These are phyloP conservation scores for Podospora bellae-mahoneyi DNA, from an alignment of 495 filamentous ascomycete genomes.

Conservation along the genomic window DNA sequence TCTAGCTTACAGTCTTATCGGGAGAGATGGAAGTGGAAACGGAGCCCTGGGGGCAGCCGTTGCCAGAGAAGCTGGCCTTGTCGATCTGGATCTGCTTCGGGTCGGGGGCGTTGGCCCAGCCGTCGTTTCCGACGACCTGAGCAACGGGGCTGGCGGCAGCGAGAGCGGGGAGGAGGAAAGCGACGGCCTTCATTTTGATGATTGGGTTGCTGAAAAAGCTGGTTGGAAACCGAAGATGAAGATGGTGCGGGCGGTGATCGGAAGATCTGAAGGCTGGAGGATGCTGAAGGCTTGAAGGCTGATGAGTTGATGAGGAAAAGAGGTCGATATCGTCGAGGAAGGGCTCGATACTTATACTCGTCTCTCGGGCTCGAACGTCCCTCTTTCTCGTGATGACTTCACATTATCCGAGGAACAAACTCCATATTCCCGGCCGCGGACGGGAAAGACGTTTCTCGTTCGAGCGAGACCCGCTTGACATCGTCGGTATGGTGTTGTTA, in stretches of 20 bases:
- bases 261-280: not conserved
- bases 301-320: constrained; percentile 28
- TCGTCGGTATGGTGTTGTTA: constrained; percentile 29
- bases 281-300: constrained; percentile 22
- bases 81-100: constrained; percentile 47
- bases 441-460: constrained; percentile 17
- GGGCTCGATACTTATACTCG: constrained; percentile 35
- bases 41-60: constrained; percentile 53
- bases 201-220: constrained; percentile 12
- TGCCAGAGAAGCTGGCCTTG: constrained; percentile 58
- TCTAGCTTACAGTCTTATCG: constrained; percentile 45
- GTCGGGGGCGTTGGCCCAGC: constrained; percentile 37
- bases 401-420: constrained; percentile 14
- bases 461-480: constrained; percentile 25
- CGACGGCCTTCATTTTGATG: constrained; percentile 46
- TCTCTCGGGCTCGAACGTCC: constrained; percentile 1
- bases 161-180: constrained; percentile 47
- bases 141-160: constrained; percentile 44
- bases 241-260: constrained; percentile 11
- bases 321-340: constrained; percentile 32
- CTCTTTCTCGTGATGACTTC: constrained; percentile 11
- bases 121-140: constrained; percentile 27
- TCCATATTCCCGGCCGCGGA: constrained; percentile 26
- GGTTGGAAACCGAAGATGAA: constrained; percentile 11
- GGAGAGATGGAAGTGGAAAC: constrained; percentile 49